phyloP scores from a whole-genome alignment of 1,284 basidiomycete species.

The Coniferiporia sulphurascens region DNA sequence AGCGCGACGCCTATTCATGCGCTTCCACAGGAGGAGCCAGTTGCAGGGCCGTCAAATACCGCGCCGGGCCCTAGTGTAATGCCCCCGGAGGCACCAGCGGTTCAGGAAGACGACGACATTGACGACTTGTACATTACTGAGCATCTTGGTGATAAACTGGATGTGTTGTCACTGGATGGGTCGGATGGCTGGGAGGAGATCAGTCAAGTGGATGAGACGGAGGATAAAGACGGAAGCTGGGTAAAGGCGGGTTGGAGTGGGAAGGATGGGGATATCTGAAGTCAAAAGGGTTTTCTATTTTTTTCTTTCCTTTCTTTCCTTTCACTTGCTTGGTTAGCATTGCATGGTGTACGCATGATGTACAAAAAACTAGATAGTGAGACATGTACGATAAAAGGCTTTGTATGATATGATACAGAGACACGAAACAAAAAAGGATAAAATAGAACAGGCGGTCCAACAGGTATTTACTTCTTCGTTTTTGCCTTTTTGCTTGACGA shows the following conservation, averaged over 20 bases:
- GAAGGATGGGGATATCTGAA: constrained; percentile 7
- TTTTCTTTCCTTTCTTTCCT: not conserved
- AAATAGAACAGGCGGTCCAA: not conserved
- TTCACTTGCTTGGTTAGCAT: not conserved
- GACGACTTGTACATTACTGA: constrained; percentile 13
- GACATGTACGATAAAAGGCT: not conserved
- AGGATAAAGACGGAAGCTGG: constrained; percentile 10
- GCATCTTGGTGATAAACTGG: not conserved
- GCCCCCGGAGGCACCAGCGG: too few species aligned
- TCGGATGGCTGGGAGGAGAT: constrained; percentile 14
- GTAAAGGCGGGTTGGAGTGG: constrained; percentile 15
- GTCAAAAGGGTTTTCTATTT: not conserved
- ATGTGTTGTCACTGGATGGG: not conserved
- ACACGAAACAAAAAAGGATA: constrained; percentile 4
- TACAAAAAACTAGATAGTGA: not conserved
- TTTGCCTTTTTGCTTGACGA: constrained; percentile 29
- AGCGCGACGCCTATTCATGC: not conserved
- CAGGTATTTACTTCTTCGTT: constrained; percentile 21
- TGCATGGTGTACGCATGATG: not conserved
- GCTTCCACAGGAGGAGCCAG: not conserved
- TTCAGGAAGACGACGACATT: not conserved
- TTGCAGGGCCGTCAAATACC: not conserved
- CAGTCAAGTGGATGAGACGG: constrained; percentile 7
- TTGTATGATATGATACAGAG: not conserved
- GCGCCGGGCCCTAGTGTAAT: not conserved